Evolutionary conservation across 345 rosid genomes (phyloP).

Genomic region (Alliaria petiolata): DNA sequence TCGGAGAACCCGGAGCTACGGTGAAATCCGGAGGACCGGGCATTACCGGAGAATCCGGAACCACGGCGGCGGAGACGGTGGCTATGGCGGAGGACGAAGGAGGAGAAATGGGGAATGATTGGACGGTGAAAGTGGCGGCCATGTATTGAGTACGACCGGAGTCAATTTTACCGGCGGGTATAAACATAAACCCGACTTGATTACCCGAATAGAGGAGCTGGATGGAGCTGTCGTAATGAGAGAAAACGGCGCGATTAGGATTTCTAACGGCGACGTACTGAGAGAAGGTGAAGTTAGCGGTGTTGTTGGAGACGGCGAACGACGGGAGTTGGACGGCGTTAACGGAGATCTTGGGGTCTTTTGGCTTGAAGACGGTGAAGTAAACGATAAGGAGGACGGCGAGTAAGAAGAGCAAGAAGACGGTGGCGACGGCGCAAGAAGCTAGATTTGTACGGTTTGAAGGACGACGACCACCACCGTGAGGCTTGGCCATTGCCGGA

Average conservation of each 20-base stretch:
- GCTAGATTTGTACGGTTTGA: constrained; percentile 82
- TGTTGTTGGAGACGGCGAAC: constrained; percentile 75
- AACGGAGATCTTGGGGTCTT: constrained; percentile 84
- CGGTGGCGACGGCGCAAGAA: constrained; percentile 83
- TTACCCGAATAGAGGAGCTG: constrained; percentile 85
- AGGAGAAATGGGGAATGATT: constrained; percentile 64
- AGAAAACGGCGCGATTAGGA: constrained; percentile 80
- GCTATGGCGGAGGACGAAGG: constrained; percentile 27
- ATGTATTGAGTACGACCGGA: constrained; percentile 77
- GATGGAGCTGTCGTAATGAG: constrained; percentile 91
- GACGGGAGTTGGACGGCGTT: constrained; percentile 92
- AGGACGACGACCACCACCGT: constrained; percentile 25
- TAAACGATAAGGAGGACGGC: constrained; percentile 64
- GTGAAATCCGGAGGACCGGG: constrained; percentile 23
- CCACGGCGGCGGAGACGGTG: constrained; percentile 31
- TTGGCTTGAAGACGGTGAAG: constrained; percentile 92
- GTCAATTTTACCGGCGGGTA: constrained; percentile 91
- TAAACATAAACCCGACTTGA: constrained; percentile 95
- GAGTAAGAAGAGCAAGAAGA: constrained; percentile 71
- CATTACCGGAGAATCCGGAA: constrained; percentile 22
- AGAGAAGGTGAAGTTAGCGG: constrained; percentile 86
- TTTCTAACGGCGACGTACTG: constrained; percentile 82
- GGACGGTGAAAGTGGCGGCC: constrained; percentile 91
- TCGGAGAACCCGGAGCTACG: constrained; percentile 13
- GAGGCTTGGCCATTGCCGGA: constrained; percentile 29